Evolutionary conservation across 225 moss, liverwort and hornwort species (phyloP).

Genomic region (Straminergon stramineum): DNA sequence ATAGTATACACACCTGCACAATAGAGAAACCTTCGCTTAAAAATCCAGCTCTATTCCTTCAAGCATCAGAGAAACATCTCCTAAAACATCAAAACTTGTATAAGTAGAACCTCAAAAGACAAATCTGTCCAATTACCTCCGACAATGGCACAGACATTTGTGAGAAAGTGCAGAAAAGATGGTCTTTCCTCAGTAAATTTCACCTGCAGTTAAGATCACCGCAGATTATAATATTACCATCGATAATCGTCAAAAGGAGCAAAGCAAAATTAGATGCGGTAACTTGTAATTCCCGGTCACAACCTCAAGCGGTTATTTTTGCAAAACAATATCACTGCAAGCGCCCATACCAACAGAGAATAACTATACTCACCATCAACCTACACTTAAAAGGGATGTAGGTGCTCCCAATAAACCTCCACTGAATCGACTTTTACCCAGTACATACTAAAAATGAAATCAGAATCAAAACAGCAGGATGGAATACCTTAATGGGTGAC

Average conservation of each 20-base stretch:
- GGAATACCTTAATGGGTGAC: constrained; percentile 88
- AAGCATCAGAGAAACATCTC: not conserved
- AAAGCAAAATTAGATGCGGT: not conserved
- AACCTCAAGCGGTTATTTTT: not conserved
- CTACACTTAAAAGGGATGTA: not conserved
- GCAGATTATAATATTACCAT: not conserved
- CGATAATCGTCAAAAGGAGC: not conserved
- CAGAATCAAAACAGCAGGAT: not conserved
- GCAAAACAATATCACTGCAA: not conserved
- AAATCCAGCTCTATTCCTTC: not conserved
- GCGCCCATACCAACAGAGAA: not conserved
- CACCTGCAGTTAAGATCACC: constrained; percentile 24
- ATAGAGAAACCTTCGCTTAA: not conserved
- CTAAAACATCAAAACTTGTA: not conserved
- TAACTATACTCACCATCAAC: not conserved
- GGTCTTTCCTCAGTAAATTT: constrained; percentile 41
- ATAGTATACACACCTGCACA: constrained; percentile 49
- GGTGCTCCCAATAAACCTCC: not conserved
- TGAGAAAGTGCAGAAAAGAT: constrained; percentile 53
- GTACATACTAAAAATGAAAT: not conserved
- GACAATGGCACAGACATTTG: constrained; percentile 53
- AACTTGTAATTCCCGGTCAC: not conserved
- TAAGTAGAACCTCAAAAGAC: not conserved
- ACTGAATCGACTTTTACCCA: not conserved
- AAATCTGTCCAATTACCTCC: constrained; percentile 24